Base-by-base conservation (phyloP, 192 early-diverging fungal species). In the Rhizophagus clarus region DNA sequence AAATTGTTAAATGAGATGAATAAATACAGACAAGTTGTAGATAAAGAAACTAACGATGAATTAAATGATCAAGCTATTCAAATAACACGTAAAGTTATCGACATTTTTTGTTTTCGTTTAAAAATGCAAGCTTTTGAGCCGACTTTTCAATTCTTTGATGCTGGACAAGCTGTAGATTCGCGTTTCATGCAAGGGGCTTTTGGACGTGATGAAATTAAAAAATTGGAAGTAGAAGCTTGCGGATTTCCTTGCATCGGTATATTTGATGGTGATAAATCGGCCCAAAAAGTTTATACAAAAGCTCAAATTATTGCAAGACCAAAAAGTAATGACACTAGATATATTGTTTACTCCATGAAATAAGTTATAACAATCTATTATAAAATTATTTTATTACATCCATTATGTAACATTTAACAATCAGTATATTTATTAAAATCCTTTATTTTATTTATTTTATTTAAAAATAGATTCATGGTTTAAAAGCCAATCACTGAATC, bases 21-120 rank as follows among this genome's bases (percentile, higher is more conserved):
- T 63, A 8, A 64, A 15, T 63, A 17, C 45, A 60, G 75, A 22
- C 20, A 29, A 75, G 24, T 75, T 20, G 26, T 34, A 17, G 45
- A 28, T 14, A 5, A 56, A 56, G 51, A 56, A 56, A 56, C 51
- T 12, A 56, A 17, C 11, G 28, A 28, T 31, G 34, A 40, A 3
- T 22, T 22, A 37, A 24, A 34, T 26, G 61, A 76, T 22, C 45
- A 56, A 51, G 61, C 61, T 7, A 22, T 63, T 26, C 7, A n/a
- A 29, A 32, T 76, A 14, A 47, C 32, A 17, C 75, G 22, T 34
- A 4, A 76, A 63, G 10, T 64, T 12, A 62, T 76, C 22, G 9
- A 51, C 17, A 60, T 76, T 29, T 76, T 76, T 76, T 42, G 12
- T 26, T 76, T 34, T 40, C 56, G 20, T 26, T 26, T 63, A n/a